Evolutionary conservation across 2,329 filamentous ascomycete species (phyloP).

Genomic region (Beauveria scarabaeidicola): DNA sequence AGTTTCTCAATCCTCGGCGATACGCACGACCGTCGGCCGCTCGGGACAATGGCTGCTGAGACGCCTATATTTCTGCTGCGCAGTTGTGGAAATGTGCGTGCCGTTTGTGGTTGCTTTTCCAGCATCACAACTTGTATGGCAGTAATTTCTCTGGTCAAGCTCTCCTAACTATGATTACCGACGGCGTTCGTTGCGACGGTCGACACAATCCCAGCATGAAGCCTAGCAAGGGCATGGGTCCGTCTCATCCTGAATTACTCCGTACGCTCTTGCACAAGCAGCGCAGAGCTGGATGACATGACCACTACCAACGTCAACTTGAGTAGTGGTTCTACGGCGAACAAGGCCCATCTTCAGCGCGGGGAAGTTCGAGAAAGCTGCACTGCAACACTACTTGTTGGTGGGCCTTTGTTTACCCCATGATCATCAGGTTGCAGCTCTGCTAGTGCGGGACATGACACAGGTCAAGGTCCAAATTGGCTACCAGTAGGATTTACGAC

Average conservation of each 20-base stretch:
- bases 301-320: too few relatives aligned
- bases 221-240: not conserved
- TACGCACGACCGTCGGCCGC: constrained; percentile 1
- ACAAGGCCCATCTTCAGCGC: not conserved
- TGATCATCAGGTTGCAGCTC: not conserved
- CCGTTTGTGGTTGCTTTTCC: too few relatives aligned
- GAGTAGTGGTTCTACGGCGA: not conserved
- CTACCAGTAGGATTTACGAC: not conserved
- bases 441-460: not conserved
- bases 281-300: too few relatives aligned
- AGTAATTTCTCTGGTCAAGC: not conserved
- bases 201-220: not conserved
- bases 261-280: too few relatives aligned
- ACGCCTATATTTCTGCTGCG: not conserved
- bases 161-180: not conserved
- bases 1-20: constrained; percentile 1
- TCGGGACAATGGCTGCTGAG: not conserved
- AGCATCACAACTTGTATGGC: not conserved
- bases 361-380: not conserved
- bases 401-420: not conserved
- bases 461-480: not conserved
- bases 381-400: not conserved
- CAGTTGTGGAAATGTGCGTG: not conserved
- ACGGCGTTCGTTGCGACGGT: not conserved
- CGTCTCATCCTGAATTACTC: not conserved